phyloP scores from a whole-genome alignment of 768 basidiomycete genomes.

The Tremella mesenterica region DNA sequence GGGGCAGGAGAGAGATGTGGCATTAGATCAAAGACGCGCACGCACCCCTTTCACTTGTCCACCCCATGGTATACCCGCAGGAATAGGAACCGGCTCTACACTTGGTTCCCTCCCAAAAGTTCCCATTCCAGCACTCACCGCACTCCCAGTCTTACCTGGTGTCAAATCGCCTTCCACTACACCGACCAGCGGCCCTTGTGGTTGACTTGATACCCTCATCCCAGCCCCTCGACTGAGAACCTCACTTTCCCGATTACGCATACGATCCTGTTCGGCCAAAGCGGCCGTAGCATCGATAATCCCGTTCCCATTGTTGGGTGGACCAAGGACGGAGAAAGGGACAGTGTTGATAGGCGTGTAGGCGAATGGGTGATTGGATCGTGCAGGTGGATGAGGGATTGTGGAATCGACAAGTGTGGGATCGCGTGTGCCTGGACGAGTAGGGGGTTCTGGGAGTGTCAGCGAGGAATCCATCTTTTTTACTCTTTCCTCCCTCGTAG shows the following conservation, averaged over 20 bases:
- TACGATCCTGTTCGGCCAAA: not conserved
- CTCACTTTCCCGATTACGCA: conserved; percentile 17
- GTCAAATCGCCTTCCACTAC: not conserved
- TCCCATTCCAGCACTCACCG: conserved; percentile 25
- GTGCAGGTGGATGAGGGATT: conserved; percentile 7
- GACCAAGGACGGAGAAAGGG: conserved; percentile 28
- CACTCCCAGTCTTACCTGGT: conserved; percentile 3
- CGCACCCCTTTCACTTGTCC: too few relatives aligned
- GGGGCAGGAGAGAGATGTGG: too few relatives aligned
- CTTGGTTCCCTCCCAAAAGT: conserved; percentile 25
- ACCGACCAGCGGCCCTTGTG: not conserved
- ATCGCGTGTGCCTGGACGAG: conserved; percentile 17
- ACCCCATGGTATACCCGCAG: too few relatives aligned
- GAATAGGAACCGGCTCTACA: not conserved
- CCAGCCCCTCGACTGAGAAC: conserved; percentile 27
- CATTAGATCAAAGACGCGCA: too few relatives aligned
- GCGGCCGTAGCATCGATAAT: not conserved
- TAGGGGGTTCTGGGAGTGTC: conserved; percentile 9
- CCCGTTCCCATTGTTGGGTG: not conserved
- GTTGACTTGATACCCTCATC: not conserved
- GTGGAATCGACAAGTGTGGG: conserved; percentile 12
- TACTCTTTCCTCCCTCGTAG: too few relatives aligned
- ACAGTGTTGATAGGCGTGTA: conserved; percentile 16
- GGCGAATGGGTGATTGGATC: conserved; percentile 29
- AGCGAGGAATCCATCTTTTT: too few relatives aligned